Evolutionary conservation across 2,329 filamentous ascomycete genomes (phyloP).

Genomic region (Colletotrichum caudatum): DNA sequence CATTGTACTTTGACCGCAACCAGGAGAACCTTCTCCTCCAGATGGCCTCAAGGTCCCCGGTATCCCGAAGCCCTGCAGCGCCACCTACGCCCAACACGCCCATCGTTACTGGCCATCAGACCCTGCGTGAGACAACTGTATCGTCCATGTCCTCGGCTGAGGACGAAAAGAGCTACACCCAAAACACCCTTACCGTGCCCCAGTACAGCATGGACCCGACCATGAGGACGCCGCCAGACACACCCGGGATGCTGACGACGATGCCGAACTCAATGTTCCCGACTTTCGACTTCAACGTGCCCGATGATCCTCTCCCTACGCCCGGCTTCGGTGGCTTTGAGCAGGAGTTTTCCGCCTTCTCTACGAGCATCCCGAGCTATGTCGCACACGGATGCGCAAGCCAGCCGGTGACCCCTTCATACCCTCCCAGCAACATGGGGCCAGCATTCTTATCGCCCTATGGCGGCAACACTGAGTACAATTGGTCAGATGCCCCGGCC

Average conservation of each 20-base stretch:
- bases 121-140: conserved; percentile 55
- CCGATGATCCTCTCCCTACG: conserved; percentile 63
- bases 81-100: conserved; percentile 65
- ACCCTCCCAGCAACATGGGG: conserved; percentile 56
- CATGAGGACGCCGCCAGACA: conserved; percentile 66
- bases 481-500: conserved; percentile 61
- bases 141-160: conserved; percentile 56
- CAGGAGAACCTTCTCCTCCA: conserved; percentile 59
- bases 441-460: conserved; percentile 54
- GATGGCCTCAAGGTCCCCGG: conserved; percentile 55
- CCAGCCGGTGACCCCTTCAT: conserved; percentile 63
- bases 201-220: conserved; percentile 54
- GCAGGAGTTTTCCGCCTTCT: conserved; percentile 54
- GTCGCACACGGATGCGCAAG: conserved; percentile 56
- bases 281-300: conserved; percentile 53
- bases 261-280: conserved; percentile 56
- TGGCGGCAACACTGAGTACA: conserved; percentile 59
- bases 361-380: conserved; percentile 58
- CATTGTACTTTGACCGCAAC: conserved; percentile 59
- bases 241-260: conserved; percentile 61
- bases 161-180: conserved; percentile 46
- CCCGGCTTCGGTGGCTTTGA: conserved; percentile 60
- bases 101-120: conserved; percentile 53
- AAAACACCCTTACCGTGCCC: conserved; percentile 43
- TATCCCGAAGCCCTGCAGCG: conserved; percentile 56